phyloP scores from a whole-genome alignment of 768 basidiomycete genomes.

The Lyophyllum atratum region DNA sequence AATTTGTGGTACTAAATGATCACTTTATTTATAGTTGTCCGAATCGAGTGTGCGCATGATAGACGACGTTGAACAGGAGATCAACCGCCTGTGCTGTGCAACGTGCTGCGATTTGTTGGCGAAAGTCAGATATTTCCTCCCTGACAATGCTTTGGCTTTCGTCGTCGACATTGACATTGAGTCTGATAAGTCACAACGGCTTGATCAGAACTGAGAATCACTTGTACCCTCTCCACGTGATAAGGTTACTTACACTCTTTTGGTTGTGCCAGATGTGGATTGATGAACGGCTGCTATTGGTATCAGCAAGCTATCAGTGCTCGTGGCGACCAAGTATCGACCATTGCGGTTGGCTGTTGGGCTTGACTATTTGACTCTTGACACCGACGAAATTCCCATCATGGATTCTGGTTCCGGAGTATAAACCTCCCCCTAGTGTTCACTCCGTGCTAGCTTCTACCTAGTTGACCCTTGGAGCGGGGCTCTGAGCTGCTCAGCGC shows the following conservation, averaged over 20 bases:
- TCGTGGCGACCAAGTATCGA: neutral
- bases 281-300: neutral
- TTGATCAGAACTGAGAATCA: too few relatives aligned
- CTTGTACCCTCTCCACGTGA: neutral
- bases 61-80: too few relatives aligned
- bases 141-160: too few relatives aligned
- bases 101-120: too few relatives aligned
- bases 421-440: neutral
- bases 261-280: neutral
- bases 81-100: too few relatives aligned
- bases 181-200: neutral
- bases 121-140: too few relatives aligned
- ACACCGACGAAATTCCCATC: neutral
- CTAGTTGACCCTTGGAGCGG: conserved; percentile 5
- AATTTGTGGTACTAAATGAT: too few relatives aligned
- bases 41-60: too few relatives aligned
- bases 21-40: too few relatives aligned
- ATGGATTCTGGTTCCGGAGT: conserved; percentile 3
- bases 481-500: conserved; percentile 1
- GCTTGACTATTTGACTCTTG: neutral
- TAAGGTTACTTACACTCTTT: neutral
- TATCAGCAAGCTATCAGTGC: too few relatives aligned
- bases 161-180: neutral
- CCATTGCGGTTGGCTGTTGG: neutral
- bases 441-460: neutral